Percentiles rank a stretch among this genome's conserved stretches.
Conservation (phyloP, 306 rosid species). For the Senna siamea region DNA sequence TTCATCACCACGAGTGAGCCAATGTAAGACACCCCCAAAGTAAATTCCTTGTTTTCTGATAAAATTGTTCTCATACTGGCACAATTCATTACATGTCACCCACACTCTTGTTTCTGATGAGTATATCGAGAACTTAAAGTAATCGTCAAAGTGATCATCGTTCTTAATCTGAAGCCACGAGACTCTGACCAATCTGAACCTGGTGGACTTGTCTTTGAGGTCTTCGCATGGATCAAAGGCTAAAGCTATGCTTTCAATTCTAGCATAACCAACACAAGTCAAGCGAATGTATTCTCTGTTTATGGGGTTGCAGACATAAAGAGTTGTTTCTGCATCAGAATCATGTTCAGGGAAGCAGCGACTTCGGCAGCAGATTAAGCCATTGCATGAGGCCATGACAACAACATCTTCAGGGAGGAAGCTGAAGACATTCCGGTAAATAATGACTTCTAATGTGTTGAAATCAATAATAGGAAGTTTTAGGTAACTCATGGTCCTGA, state of each 20-base stretch:
- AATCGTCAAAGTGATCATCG: slow-evolving; percentile 3
- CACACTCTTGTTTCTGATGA: slow-evolving; percentile 49
- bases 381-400: slow-evolving; percentile 53
- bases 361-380: slow-evolving; percentile 66
- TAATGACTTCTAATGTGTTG: slow-evolving; percentile 3
- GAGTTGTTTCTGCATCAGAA: neutral
- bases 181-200: slow-evolving; percentile 51
- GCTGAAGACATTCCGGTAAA: slow-evolving; percentile 34
- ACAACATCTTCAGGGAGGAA: slow-evolving; percentile 67
- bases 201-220: slow-evolving; percentile 27
- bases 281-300: slow-evolving; percentile 48
- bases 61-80: slow-evolving; percentile 36
- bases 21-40: slow-evolving; percentile 50
- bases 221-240: slow-evolving; percentile 48
- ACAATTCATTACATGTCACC: slow-evolving; percentile 53
- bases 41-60: slow-evolving; percentile 48
- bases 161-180: neutral
- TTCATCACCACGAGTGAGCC: slow-evolving; percentile 57
- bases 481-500: slow-evolving; percentile 40
- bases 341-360: slow-evolving; percentile 22
- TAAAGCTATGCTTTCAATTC: slow-evolving; percentile 40
- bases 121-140: slow-evolving; percentile 51
- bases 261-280: slow-evolving; percentile 24
- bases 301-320: slow-evolving; percentile 69
- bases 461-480: neutral